Percentiles rank a stretch among this genome's conserved stretches.
Evolutionary conservation across 495 filamentous ascomycete genomes (phyloP).

Genomic region (Talaromyces adpressus): DNA sequence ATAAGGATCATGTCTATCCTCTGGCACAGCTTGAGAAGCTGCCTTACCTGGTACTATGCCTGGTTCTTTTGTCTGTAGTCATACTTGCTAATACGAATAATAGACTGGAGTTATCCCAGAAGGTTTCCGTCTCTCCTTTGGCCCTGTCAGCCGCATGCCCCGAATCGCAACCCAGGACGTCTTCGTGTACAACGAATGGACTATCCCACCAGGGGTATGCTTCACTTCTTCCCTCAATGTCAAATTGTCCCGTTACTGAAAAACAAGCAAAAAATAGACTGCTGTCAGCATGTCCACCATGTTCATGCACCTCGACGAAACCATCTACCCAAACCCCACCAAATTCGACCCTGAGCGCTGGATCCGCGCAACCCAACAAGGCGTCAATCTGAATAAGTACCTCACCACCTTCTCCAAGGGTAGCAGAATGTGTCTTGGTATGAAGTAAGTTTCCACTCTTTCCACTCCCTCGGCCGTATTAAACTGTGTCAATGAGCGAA

Average conservation of each 20-base stretch:
- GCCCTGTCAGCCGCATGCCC: constrained; percentile 22
- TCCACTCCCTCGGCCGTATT: no score
- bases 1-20: constrained; percentile 1
- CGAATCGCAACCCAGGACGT: constrained; percentile 22
- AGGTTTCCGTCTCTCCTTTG: constrained; percentile 30
- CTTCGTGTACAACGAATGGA: constrained; percentile 23
- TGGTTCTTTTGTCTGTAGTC: background rate
- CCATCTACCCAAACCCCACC: constrained; percentile 31
- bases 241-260: constrained; percentile 16
- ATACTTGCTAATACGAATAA: background rate
- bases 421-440: constrained; percentile 17
- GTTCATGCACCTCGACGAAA: constrained; percentile 31
- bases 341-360: constrained; percentile 38
- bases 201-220: constrained; percentile 17
- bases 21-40: constrained; percentile 34
- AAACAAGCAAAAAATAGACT: constrained; percentile 11
- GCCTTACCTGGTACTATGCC: constrained; percentile 36
- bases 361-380: constrained; percentile 19
- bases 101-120: constrained; percentile 33
- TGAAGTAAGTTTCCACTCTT: constrained; percentile 25
- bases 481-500: background rate
- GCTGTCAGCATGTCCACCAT: constrained; percentile 34
- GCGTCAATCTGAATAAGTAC: constrained; percentile 13
- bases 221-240: background rate
- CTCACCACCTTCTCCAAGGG: constrained; percentile 21